Percentiles rank a stretch among this genome's conserved stretches.
phyloP scores from a whole-genome alignment of 345 rosid species.

The Kernera saxatilis region DNA sequence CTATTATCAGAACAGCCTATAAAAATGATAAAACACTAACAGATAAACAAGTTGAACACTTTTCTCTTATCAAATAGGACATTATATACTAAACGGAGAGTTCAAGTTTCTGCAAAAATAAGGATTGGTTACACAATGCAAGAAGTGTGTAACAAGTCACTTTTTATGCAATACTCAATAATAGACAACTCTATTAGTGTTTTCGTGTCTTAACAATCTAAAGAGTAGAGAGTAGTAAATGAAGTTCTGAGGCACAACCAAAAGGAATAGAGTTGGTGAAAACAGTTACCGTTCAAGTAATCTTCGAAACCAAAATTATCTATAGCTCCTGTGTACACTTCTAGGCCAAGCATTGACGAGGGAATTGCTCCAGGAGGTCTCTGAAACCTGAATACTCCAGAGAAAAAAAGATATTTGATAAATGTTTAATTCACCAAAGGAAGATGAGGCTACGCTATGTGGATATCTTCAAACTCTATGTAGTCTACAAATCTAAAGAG shows the following conservation, averaged over 20 bases:
- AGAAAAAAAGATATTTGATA: not conserved
- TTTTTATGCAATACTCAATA: not conserved
- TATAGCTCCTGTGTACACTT: constrained; percentile 65
- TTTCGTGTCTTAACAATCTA: not conserved
- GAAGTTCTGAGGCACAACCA: not conserved
- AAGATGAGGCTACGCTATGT: not conserved
- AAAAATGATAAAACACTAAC: not conserved
- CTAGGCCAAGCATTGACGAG: constrained; percentile 87
- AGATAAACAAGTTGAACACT: not conserved
- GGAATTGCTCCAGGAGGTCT: constrained; percentile 82
- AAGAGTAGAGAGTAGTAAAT: not conserved
- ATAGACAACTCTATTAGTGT: not conserved
- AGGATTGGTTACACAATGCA: not conserved
- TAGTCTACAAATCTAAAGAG: not conserved
- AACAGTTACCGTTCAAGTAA: constrained; percentile 66
- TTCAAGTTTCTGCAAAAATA: not conserved
- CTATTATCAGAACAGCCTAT: not conserved
- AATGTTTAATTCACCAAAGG: not conserved
- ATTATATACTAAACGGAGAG: not conserved
- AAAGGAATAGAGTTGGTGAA: not conserved
- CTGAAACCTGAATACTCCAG: constrained; percentile 50
- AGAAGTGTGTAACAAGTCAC: not conserved
- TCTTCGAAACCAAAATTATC: constrained; percentile 85
- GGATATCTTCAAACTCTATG: not conserved
- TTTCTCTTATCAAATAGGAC: not conserved